Evolutionary conservation across 371 early-diverging fungal species (phyloP).

Genomic region (Quaeritorhiza haematococci): DNA sequence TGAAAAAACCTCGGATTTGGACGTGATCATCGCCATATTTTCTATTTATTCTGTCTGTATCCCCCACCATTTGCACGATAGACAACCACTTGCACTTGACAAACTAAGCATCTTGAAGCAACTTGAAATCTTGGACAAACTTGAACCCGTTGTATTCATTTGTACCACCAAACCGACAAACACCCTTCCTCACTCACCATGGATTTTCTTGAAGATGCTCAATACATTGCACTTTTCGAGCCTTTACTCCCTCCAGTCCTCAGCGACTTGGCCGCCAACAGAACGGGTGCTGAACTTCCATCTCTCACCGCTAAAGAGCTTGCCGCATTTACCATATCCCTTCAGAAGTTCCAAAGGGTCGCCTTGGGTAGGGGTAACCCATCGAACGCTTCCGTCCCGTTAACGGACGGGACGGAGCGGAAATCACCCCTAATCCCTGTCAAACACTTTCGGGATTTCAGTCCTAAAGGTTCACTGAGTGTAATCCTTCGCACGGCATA

Average conservation of each 20-base stretch:
- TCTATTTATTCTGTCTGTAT: slow-evolving; percentile 66
- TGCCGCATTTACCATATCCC: slow-evolving; percentile 43
- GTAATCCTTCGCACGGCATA: slow-evolving; percentile 50
- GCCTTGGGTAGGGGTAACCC: slow-evolving; percentile 36
- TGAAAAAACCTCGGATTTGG: slow-evolving; percentile 88
- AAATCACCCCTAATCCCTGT: too few species aligned
- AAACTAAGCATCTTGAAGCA: too few species aligned
- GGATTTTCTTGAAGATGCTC: not conserved
- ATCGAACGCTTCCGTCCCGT: slow-evolving; percentile 32
- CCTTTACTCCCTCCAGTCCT: too few species aligned
- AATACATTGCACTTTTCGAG: not conserved
- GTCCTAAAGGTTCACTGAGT: slow-evolving; percentile 39
- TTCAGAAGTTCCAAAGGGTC: slow-evolving; percentile 65
- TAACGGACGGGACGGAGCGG: too few species aligned
- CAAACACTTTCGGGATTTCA: slow-evolving; percentile 50
- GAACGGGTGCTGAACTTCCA: slow-evolving; percentile 38
- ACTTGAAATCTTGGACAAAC: not conserved
- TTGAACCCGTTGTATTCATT: slow-evolving; percentile 25
- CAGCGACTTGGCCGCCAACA: too few species aligned
- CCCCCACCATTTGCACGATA: slow-evolving; percentile 31
- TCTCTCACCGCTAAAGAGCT: slow-evolving; percentile 47
- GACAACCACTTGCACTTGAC: too few species aligned
- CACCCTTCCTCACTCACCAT: not conserved
- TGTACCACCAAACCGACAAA: slow-evolving; percentile 1
- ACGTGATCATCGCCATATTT: slow-evolving; percentile 90